These are phyloP conservation scores for Lagerstroemia speciosa DNA, from an alignment of 345 rosid species.

Conservation along the genomic window DNA sequence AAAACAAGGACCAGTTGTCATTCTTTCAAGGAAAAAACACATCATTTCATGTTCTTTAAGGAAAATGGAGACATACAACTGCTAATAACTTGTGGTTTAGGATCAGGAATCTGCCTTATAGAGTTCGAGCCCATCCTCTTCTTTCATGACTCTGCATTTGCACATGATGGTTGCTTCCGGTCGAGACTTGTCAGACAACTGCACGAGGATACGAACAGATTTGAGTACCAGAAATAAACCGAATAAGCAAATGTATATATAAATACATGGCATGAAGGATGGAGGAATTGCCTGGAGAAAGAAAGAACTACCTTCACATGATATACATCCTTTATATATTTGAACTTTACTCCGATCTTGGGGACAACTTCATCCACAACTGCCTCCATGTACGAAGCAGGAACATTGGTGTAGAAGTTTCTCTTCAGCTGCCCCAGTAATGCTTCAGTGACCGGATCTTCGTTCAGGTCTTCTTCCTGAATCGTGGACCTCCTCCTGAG, in stretches of 20 bases:
- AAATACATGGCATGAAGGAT: background rate
- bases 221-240: background rate
- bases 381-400: constrained; percentile 28
- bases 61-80: background rate
- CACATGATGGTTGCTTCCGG: constrained; percentile 21
- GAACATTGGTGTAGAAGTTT: constrained; percentile 31
- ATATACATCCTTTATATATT: constrained; percentile 39
- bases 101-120: constrained; percentile 33
- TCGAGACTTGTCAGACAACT: constrained; percentile 31
- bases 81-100: background rate
- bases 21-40: background rate
- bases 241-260: background rate
- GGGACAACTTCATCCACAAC: constrained; percentile 26
- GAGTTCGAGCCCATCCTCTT: constrained; percentile 37
- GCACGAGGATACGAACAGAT: constrained; percentile 4
- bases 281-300: background rate
- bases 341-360: constrained; percentile 25
- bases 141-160: constrained; percentile 34
- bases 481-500: constrained; percentile 23
- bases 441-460: constrained; percentile 21
- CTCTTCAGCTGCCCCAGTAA: constrained; percentile 17
- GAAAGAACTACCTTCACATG: constrained; percentile 36
- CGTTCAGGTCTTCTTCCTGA: constrained; percentile 10
- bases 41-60: background rate
- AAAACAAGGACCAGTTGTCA: too few relatives aligned